Conservation (phyloP, 768 basidiomycete species). For the Leucosporidium scottii region DNA sequence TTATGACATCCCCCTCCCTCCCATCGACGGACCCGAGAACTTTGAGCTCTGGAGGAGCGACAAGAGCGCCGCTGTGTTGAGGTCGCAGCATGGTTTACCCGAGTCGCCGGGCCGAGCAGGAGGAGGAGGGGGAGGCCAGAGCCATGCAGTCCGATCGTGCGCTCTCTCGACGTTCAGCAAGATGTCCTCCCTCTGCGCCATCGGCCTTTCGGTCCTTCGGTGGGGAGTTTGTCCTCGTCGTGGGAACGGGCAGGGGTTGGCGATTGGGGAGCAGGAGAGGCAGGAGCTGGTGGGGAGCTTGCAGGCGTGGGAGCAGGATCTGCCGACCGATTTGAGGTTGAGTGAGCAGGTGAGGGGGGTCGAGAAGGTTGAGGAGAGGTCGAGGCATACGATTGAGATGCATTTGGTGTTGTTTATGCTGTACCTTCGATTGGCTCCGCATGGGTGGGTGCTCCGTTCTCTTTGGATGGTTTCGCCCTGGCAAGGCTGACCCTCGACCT, state of each 20-base stretch:
- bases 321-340: slow-evolving; percentile 12
- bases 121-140: no score
- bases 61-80: slow-evolving; percentile 9
- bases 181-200: slow-evolving; percentile 20
- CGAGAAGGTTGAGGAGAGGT: slow-evolving; percentile 9
- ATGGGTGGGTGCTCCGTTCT: slow-evolving; percentile 8
- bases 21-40: slow-evolving; percentile 21
- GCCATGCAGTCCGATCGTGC: slow-evolving; percentile 12
- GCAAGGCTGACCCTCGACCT: no score
- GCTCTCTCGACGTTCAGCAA: slow-evolving; percentile 15
- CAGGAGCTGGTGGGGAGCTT: slow-evolving; percentile 8
- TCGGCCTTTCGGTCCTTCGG: slow-evolving; percentile 18
- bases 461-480: not conserved
- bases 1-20: slow-evolving; percentile 24
- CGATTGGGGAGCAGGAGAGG: slow-evolving; percentile 14
- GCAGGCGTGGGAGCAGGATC: slow-evolving; percentile 10
- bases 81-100: slow-evolving; percentile 1
- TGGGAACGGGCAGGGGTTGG: slow-evolving; percentile 14
- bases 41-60: slow-evolving; percentile 28
- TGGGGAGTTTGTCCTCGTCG: slow-evolving; percentile 16
- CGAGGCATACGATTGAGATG: slow-evolving; percentile 24
- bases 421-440: slow-evolving; percentile 10
- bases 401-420: slow-evolving; percentile 6
- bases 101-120: not conserved
- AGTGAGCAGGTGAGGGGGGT: not conserved